Conservation (phyloP, 345 rosid species). For the Anastatica hierochuntica region DNA sequence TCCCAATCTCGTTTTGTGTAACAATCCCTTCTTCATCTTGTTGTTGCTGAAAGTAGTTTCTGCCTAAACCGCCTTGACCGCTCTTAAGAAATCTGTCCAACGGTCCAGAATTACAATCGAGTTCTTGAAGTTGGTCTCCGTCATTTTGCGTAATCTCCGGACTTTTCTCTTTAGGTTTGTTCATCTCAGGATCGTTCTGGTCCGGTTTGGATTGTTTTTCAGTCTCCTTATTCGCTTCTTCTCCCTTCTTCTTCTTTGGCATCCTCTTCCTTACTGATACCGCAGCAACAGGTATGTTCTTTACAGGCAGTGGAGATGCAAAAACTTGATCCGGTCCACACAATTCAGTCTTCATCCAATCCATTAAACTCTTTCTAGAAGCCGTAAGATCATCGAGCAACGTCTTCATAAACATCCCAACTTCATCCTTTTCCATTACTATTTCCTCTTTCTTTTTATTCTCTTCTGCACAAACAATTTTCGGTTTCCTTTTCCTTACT, state of each 20-base stretch:
- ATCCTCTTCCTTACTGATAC: constrained; percentile 2
- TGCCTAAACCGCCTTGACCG: background rate
- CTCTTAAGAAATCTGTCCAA: background rate
- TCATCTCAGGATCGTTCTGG: background rate
- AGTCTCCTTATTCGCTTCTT: constrained; percentile 1
- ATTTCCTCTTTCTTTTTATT: constrained; percentile 1
- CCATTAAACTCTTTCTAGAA: constrained; percentile 19
- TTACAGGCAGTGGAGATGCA: background rate
- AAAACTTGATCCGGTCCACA: background rate
- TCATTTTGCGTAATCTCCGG: background rate
- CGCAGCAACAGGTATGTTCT: constrained; percentile 8
- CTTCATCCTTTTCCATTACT: background rate
- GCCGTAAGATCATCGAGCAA: constrained; percentile 24
- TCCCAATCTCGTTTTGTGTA: background rate
- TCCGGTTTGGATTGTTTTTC: constrained; percentile 3
- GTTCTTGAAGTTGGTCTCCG: background rate
- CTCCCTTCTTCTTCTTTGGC: constrained; percentile 1
- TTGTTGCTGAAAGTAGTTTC: constrained; percentile 11
- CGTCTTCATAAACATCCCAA: constrained; percentile 21
- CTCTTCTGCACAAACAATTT: constrained; percentile 5
- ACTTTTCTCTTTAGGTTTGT: background rate
- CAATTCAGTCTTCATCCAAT: constrained; percentile 21
- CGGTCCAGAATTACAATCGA: background rate
- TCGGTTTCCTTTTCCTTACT: constrained; percentile 10
- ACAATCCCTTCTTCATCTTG: background rate